Evolutionary conservation across 1,284 basidiomycete species (phyloP).

Genomic region (Ceratobasidium sp.): DNA sequence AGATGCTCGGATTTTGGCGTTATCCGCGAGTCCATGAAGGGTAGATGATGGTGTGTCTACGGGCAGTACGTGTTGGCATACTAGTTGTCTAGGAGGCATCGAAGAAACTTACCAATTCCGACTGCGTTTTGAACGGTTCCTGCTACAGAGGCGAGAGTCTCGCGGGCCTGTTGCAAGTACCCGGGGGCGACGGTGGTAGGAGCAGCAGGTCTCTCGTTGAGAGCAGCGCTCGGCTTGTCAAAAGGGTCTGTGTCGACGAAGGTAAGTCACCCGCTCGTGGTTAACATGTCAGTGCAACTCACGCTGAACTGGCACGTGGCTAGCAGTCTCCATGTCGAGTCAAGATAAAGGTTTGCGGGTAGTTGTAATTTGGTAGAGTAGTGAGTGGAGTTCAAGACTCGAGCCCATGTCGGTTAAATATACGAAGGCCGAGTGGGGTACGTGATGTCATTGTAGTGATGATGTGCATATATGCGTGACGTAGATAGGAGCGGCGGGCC

Average conservation of each 20-base stretch:
- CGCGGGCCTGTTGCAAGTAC: conserved; percentile 28
- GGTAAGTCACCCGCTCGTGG: background rate
- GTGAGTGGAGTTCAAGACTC: background rate
- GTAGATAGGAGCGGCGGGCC: background rate
- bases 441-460: conserved; percentile 17
- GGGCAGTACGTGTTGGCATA: too few relatives aligned
- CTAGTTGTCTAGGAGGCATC: background rate
- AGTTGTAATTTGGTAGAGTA: background rate
- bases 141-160: conserved; percentile 24
- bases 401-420: conserved; percentile 23
- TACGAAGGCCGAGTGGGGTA: background rate
- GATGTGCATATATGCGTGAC: conserved; percentile 31
- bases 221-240: background rate
- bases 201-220: background rate
- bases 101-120: conserved; percentile 21
- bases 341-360: background rate
- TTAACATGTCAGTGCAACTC: background rate
- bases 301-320: background rate
- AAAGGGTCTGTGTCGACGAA: background rate
- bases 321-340: conserved; percentile 29
- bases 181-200: conserved; percentile 12
- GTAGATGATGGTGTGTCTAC: conserved; percentile 29
- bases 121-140: conserved; percentile 28
- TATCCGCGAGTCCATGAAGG: conserved; percentile 13
- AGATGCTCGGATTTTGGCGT: conserved; percentile 20